Evolutionary conservation across 2,329 filamentous ascomycete species (phyloP), one percentile per base, ranked within the genome.

Genomic region (Orbilia blumenaviensis): DNA sequence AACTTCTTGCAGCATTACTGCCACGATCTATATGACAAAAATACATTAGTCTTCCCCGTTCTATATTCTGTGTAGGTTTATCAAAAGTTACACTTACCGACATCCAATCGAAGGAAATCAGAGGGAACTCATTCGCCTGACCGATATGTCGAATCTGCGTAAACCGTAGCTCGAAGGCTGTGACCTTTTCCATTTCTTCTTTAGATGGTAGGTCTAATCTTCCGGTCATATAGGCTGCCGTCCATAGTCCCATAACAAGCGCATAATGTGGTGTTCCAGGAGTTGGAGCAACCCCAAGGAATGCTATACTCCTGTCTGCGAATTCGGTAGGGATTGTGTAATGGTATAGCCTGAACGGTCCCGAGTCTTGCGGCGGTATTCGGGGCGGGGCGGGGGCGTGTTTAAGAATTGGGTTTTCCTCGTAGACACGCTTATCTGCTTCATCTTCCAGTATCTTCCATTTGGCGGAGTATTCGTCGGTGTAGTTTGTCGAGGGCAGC

Each of bases 61-160:
- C 10, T 27, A 21, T 29, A 29, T 2, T 8, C 21, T 29, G 1
- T 5, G 7, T 41, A 41, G 3, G 8, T 44, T 5, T 4, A 5
- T 23, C 6, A 44, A 44, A 12, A 48, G 3, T 41, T 2, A 16
- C 4, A 76, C 72, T 18, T 52, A 76, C 72, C 64, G 64, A 58
- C 64, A 76, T 58, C 56, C 56, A 76, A 54, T 76, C 72, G 18
- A 76, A 69, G 3, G 72, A 42, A 34, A 76, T 76, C 41, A 76
- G 54, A 4, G 72, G 72, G 12, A 76, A 76, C 16, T 76, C 72
- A 27, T 76, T 76, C n/a, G 64, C 50, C 8, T 69, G 27, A 10
- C 72, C 72, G 8, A 76, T 48, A 18, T 76, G 72, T 54, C 72
- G 67, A 54, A 76, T 69, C 29, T 76, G 72, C 5, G 64, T 64